phyloP scores from a whole-genome alignment of 2,329 filamentous ascomycete genomes.

The Penicillium sp. region DNA sequence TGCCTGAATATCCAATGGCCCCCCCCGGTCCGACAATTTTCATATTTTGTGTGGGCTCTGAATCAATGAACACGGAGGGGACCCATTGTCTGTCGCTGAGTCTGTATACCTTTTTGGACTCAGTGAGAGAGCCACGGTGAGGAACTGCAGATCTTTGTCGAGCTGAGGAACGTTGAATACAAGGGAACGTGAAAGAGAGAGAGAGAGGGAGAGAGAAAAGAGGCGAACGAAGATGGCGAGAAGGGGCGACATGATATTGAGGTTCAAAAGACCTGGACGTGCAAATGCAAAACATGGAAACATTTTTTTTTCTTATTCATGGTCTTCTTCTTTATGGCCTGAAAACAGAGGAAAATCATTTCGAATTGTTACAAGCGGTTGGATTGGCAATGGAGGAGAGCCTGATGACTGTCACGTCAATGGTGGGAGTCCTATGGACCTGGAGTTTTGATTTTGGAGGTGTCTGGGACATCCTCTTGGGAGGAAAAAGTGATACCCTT shows the following conservation, averaged over 20 bases:
- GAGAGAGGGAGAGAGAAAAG: not conserved
- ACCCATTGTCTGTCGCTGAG: slow-evolving; percentile 28
- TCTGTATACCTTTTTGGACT: slow-evolving; percentile 17
- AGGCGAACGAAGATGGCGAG: not conserved
- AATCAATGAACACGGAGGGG: slow-evolving; percentile 33
- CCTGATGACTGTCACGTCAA: slow-evolving; percentile 4
- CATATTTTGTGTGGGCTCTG: slow-evolving; percentile 31
- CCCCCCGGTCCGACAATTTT: slow-evolving; percentile 21
- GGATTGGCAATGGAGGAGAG: not conserved
- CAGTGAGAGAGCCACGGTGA: slow-evolving; percentile 7
- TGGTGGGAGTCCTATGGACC: slow-evolving; percentile 31
- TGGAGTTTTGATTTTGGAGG: slow-evolving; percentile 43
- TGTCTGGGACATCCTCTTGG: slow-evolving; percentile 45
- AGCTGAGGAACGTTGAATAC: not conserved
- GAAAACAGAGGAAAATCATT: slow-evolving; percentile 19
- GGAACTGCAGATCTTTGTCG: slow-evolving; percentile 3
- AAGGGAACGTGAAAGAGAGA: not conserved
- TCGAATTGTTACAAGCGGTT: not conserved
- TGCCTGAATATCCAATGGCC: slow-evolving; percentile 33
- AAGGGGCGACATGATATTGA: slow-evolving; percentile 5
- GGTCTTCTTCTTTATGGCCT: slow-evolving; percentile 9
- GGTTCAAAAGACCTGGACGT: slow-evolving; percentile 7
- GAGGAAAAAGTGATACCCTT: slow-evolving; percentile 51
- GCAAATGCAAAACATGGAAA: not conserved
- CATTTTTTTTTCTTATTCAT: not conserved